These are phyloP conservation scores for Epichloe bromicola DNA, from an alignment of 2,329 filamentous ascomycete genomes.

Conservation along the genomic window DNA sequence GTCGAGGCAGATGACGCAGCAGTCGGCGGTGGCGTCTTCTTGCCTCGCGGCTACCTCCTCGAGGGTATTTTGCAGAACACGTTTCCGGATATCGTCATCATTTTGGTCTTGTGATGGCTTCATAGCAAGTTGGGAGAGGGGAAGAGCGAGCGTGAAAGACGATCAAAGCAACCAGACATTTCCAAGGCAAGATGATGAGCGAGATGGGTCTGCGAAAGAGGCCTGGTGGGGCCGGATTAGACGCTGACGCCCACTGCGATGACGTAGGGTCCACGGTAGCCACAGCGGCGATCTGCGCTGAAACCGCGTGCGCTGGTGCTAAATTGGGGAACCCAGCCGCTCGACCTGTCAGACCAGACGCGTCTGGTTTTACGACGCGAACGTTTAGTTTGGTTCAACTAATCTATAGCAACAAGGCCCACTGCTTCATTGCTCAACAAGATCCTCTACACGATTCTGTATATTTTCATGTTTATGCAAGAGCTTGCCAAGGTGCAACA, in stretches of 20 bases:
- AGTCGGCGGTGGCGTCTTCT: constrained; percentile 17
- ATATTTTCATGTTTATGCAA: neutral
- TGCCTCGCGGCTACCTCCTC: constrained; percentile 23
- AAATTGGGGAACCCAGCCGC: neutral
- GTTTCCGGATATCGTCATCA: constrained; percentile 25
- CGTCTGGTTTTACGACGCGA: neutral
- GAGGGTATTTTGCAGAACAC: constrained; percentile 32
- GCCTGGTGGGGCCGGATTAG: neutral
- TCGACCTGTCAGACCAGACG: neutral
- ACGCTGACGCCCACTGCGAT: neutral
- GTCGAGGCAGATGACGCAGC: constrained; percentile 83
- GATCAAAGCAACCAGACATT: neutral
- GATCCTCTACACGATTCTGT: neutral
- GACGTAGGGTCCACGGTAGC: neutral
- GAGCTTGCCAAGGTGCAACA: neutral
- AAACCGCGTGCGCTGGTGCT: neutral
- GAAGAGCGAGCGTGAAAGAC: too few species aligned
- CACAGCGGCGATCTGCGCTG: neutral
- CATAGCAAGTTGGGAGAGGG: neutral
- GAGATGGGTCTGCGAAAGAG: too few species aligned
- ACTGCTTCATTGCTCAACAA: neutral
- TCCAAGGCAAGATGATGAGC: neutral
- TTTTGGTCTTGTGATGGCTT: neutral
- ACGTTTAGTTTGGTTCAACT: neutral
- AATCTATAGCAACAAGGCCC: neutral